These are phyloP conservation scores for Kodamaea suecica DNA, from an alignment of 1,139 yeast genomes.

Conservation along the genomic window DNA sequence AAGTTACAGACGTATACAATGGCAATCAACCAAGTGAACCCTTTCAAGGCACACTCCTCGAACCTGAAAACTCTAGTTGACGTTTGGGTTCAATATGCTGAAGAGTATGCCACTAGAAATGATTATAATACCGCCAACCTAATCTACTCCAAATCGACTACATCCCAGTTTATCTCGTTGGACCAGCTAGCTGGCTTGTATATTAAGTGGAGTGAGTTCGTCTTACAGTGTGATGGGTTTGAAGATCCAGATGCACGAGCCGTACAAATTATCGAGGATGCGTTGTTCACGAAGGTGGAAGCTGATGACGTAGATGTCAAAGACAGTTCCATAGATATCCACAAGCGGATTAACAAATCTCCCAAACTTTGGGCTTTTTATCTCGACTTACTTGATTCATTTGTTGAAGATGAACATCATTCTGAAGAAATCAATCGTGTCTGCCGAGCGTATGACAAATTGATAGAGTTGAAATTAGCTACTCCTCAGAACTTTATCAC, in stretches of 20 bases:
- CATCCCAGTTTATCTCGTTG: slow-evolving; percentile 63
- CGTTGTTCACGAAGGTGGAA: slow-evolving; percentile 28
- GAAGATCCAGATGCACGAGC: slow-evolving; percentile 53
- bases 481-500: slow-evolving; percentile 67
- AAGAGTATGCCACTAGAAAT: slow-evolving; percentile 52
- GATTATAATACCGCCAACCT: slow-evolving; percentile 62
- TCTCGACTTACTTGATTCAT: slow-evolving; percentile 68
- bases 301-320: slow-evolving; percentile 12
- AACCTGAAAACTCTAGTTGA: slow-evolving; percentile 39
- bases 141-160: slow-evolving; percentile 61
- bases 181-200: slow-evolving; percentile 70
- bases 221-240: slow-evolving; percentile 25
- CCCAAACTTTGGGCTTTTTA: slow-evolving; percentile 70
- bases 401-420: slow-evolving; percentile 34
- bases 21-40: slow-evolving; percentile 68
- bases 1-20: slow-evolving; percentile 57
- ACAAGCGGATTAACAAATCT: slow-evolving; percentile 58
- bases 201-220: slow-evolving; percentile 71
- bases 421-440: slow-evolving; percentile 23
- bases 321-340: slow-evolving; percentile 51
- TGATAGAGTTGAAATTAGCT: slow-evolving; percentile 62
- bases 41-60: slow-evolving; percentile 46
- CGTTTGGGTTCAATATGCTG: slow-evolving; percentile 72
- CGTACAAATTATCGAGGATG: slow-evolving; percentile 48
- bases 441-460: slow-evolving; percentile 50